phyloP scores from a whole-genome alignment of 2,329 filamentous ascomycete species.

The Dendryphion nanum region DNA sequence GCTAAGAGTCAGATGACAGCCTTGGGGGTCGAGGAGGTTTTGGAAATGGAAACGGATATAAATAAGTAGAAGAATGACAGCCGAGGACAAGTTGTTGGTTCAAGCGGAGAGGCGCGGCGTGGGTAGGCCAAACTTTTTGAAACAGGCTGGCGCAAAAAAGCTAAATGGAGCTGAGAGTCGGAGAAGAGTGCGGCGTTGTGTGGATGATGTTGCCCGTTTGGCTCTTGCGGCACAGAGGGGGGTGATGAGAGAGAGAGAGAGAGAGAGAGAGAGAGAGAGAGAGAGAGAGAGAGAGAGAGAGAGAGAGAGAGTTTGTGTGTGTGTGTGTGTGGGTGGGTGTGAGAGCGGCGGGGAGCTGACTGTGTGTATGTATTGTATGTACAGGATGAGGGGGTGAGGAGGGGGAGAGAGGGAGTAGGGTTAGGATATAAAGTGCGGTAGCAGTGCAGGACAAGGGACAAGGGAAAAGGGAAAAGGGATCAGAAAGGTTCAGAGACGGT shows the following conservation, averaged over 20 bases:
- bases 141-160: conserved; percentile 20
- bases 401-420: not conserved
- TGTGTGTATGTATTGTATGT: not conserved
- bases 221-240: conserved; percentile 6
- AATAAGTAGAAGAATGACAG: not conserved
- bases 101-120: not conserved
- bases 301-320: conserved; percentile 12
- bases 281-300: conserved; percentile 4
- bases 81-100: conserved; percentile 3
- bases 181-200: conserved; percentile 4
- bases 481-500: conserved; percentile 14
- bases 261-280: conserved; percentile 10
- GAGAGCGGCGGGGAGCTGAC: not conserved
- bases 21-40: not conserved
- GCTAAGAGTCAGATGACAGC: conserved; percentile 3
- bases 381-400: not conserved
- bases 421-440: not conserved
- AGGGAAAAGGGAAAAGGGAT: conserved; percentile 5
- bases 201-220: too few species aligned
- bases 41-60: not conserved
- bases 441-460: conserved; percentile 3
- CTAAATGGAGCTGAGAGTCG: conserved; percentile 8
- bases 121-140: conserved; percentile 7
- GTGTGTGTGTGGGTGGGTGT: conserved; percentile 4
- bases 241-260: conserved; percentile 8